Conservation (phyloP, 2,329 filamentous ascomycete species). For the Botryotinia convoluta region DNA sequence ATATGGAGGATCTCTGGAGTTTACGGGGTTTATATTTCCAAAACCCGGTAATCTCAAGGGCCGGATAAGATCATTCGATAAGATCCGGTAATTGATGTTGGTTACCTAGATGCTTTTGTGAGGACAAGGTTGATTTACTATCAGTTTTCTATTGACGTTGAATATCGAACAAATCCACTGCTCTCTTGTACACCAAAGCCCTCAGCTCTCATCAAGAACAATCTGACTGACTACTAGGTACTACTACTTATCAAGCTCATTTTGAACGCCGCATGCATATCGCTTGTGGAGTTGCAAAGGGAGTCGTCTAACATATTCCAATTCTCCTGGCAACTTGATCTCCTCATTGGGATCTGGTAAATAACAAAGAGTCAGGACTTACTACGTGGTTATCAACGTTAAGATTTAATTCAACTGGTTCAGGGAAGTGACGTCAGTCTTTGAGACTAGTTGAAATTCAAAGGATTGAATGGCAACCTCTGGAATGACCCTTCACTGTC, state of each 20-base stretch:
- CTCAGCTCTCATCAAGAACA: background rate
- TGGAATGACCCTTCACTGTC: background rate
- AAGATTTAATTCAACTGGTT: background rate
- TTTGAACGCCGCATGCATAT: background rate
- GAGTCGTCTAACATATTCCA: too few species aligned
- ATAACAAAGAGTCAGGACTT: background rate
- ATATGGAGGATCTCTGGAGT: background rate
- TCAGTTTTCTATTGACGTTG: background rate
- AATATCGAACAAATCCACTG: background rate
- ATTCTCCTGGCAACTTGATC: background rate
- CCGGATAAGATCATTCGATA: background rate
- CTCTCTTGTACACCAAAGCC: background rate
- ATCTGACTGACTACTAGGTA: background rate
- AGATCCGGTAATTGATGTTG: background rate
- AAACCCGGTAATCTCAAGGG: background rate
- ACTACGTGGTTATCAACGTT: background rate
- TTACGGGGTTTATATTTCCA: background rate
- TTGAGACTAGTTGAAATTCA: background rate
- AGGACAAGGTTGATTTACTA: background rate
- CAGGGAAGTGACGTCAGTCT: background rate
- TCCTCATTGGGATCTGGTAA: background rate
- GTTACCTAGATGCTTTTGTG: background rate
- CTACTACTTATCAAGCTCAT: background rate
- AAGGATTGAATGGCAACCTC: background rate
- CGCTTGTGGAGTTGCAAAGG: background rate